phyloP scores from a whole-genome alignment of 2,329 filamentous ascomycete species.

The Fusarium ambrosium region DNA sequence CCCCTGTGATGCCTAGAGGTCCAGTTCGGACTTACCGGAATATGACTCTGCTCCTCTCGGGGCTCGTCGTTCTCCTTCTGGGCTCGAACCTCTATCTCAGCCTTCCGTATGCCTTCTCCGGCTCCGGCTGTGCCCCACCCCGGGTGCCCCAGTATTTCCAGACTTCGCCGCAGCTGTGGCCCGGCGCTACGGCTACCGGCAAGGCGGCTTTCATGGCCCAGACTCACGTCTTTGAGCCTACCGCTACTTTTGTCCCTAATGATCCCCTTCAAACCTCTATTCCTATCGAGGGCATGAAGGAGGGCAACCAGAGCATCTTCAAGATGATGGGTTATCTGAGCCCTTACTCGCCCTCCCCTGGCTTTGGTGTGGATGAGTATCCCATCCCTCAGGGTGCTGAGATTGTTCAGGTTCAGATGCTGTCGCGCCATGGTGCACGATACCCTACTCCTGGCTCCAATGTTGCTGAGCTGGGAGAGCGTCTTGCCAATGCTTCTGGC shows the following conservation, averaged over 20 bases:
- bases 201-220: conserved; percentile 78
- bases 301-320: conserved; percentile 75
- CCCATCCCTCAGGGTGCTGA: conserved; percentile 75
- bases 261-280: conserved; percentile 78
- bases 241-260: conserved; percentile 75
- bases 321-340: conserved; percentile 75
- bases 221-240: conserved; percentile 76
- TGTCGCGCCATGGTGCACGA: conserved; percentile 79
- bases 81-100: conserved; percentile 54
- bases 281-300: conserved; percentile 72
- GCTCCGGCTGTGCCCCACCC: conserved; percentile 46
- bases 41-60: conserved; percentile 50
- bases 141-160: conserved; percentile 74
- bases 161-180: conserved; percentile 70
- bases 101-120: conserved; percentile 50
- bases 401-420: conserved; percentile 78
- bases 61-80: conserved; percentile 54
- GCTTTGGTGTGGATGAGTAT: conserved; percentile 82
- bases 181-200: conserved; percentile 79
- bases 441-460: conserved; percentile 76
- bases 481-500: conserved; percentile 67
- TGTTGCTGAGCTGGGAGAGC: conserved; percentile 67
- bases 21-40: conserved; percentile 48
- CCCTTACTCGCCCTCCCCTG: conserved; percentile 78
- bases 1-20: conserved; percentile 33